A percentile compares a stretch with the other conserved stretches of the same genome.
Evolutionary conservation across 805 yeast genomes (phyloP).

Genomic region (Cyberlindnera mrakii): DNA sequence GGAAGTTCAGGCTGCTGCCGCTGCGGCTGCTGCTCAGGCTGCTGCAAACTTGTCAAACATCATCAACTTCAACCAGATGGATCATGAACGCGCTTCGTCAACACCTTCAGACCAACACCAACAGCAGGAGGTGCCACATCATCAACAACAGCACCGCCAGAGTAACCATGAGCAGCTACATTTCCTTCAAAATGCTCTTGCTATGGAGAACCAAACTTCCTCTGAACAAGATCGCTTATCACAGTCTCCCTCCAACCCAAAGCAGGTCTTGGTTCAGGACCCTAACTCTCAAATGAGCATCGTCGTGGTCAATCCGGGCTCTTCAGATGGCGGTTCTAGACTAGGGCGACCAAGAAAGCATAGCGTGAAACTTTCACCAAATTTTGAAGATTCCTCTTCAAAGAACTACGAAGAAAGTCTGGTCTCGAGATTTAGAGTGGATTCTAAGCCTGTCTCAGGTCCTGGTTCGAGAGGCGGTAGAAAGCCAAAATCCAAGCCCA

Average conservation of each 20-base stretch:
- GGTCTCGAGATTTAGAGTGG: slow-evolving; percentile 21
- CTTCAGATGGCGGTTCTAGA: slow-evolving; percentile 19
- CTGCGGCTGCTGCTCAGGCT: slow-evolving; percentile 19
- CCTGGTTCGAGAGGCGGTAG: slow-evolving; percentile 26
- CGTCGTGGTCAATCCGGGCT: slow-evolving; percentile 24
- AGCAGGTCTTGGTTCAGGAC: slow-evolving; percentile 20
- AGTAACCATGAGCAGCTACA: slow-evolving; percentile 6
- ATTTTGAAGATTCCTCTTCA: slow-evolving; percentile 6
- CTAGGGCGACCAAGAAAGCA: slow-evolving; percentile 23
- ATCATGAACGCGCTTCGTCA: background rate
- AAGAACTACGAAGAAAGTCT: slow-evolving; percentile 19
- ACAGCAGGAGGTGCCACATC: background rate
- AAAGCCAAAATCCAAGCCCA: slow-evolving; percentile 1
- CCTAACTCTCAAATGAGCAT: slow-evolving; percentile 18
- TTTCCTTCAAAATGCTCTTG: slow-evolving; percentile 11
- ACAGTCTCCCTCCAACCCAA: slow-evolving; percentile 12
- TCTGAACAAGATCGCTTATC: background rate
- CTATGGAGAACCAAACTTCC: background rate
- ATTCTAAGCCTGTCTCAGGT: slow-evolving; percentile 20
- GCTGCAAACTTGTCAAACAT: slow-evolving; percentile 22
- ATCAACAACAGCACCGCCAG: background rate
- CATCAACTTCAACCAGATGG: slow-evolving; percentile 18
- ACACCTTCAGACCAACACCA: background rate
- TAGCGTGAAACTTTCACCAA: background rate
- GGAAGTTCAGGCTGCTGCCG: slow-evolving; percentile 3